These are phyloP conservation scores for Globisporangium ultimum DNA, from an alignment of 352 stramenopile species.

Conservation along the genomic window DNA sequence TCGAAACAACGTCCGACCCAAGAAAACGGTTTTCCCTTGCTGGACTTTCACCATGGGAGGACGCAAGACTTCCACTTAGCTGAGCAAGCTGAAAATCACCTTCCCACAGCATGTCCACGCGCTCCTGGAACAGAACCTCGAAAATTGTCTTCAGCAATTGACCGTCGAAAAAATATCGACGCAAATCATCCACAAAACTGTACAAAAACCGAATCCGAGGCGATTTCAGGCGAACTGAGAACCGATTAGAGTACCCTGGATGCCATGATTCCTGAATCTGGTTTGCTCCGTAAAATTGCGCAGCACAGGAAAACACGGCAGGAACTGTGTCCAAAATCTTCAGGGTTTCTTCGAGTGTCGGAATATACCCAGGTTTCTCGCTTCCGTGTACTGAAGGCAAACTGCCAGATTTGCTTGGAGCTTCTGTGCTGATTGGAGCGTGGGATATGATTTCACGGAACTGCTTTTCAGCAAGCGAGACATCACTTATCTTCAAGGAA, in stretches of 20 bases:
- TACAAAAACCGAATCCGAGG: constrained; percentile 81
- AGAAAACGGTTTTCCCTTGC: constrained; percentile 25
- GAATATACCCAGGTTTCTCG: constrained; percentile 34
- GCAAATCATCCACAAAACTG: constrained; percentile 78
- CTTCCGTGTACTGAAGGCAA: constrained; percentile 6
- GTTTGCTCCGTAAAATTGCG: constrained; percentile 72
- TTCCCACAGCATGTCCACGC: constrained; percentile 66
- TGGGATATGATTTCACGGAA: constrained; percentile 68
- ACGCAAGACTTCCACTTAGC: constrained; percentile 17
- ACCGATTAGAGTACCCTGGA: constrained; percentile 73
- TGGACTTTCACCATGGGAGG: constrained; percentile 2
- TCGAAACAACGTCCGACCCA: constrained; percentile 71
- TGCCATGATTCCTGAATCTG: constrained; percentile 80
- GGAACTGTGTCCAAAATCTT: constrained; percentile 45
- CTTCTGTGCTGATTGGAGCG: constrained; percentile 15
- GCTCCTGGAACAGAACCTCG: constrained; percentile 55
- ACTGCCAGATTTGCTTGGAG: background rate
- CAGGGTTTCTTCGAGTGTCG: constrained; percentile 57
- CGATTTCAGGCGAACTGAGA: constrained; percentile 69
- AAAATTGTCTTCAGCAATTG: constrained; percentile 60
- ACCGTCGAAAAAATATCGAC: constrained; percentile 69
- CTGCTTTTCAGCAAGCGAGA: constrained; percentile 53
- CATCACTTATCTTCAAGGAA: constrained; percentile 69
- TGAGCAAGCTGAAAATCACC: constrained; percentile 62
- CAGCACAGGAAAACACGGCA: constrained; percentile 75